phyloP scores from a whole-genome alignment of 2,329 filamentous ascomycete species.

The Fusarium circinatum region DNA sequence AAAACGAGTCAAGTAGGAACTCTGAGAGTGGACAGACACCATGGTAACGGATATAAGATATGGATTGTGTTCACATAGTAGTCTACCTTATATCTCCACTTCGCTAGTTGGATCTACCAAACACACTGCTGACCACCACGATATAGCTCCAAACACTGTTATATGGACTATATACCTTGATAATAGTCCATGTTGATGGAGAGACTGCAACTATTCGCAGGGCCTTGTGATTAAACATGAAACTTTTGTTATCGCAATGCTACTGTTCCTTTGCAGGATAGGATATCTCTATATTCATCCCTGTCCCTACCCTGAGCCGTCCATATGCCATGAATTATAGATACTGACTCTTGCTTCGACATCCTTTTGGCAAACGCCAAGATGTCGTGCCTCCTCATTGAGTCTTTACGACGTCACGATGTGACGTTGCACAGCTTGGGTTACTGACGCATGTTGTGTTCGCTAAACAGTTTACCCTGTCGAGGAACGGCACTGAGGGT shows the following conservation, averaged over 20 bases:
- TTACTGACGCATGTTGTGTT: not conserved
- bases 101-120: not conserved
- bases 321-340: not conserved
- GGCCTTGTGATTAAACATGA: not conserved
- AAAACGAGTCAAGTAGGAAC: not conserved
- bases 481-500: not conserved
- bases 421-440: slow-evolving; percentile 14
- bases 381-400: not conserved
- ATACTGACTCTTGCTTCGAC: not conserved
- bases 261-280: not conserved
- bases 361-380: not conserved
- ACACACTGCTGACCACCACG: not conserved
- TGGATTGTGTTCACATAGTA: not conserved
- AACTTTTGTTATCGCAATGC: slow-evolving; percentile 4
- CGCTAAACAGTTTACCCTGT: not conserved
- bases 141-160: not conserved
- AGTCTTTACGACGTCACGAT: not conserved
- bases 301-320: slow-evolving; percentile 4
- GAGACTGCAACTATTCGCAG: not conserved
- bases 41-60: not conserved
- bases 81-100: not conserved
- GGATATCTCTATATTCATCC: not conserved
- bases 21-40: not conserved
- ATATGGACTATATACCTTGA: not conserved
- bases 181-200: not conserved